Conservation (phyloP, 1,284 basidiomycete genomes). For the Austroboletus niveus region DNA sequence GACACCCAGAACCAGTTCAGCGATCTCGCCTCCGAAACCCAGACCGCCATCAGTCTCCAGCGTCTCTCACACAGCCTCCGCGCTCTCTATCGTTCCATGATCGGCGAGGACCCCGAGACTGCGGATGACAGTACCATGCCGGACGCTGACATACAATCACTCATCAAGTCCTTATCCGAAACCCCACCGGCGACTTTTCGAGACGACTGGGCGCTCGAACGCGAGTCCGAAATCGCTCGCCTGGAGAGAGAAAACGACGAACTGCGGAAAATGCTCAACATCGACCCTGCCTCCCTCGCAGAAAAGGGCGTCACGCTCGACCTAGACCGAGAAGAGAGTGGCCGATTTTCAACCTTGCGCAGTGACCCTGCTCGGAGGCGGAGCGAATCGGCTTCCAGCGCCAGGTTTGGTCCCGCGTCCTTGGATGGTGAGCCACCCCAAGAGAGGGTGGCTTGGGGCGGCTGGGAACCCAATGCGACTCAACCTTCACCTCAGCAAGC, state of each 20-base stretch:
- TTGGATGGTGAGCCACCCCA: conserved; percentile 26
- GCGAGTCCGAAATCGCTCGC: conserved; percentile 79
- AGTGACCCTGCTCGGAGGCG: conserved; percentile 21
- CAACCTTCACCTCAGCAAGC: conserved; percentile 23
- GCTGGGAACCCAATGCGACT: conserved; percentile 29
- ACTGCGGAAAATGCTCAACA: conserved; percentile 70
- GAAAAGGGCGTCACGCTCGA: conserved; percentile 51
- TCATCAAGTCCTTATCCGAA: conserved; percentile 44
- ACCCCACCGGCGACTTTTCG: conserved; percentile 8
- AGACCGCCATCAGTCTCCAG: conserved; percentile 56
- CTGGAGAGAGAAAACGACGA: conserved; percentile 80
- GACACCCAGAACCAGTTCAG: conserved; percentile 62
- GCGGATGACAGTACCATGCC: conserved; percentile 20
- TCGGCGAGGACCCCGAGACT: conserved; percentile 58
- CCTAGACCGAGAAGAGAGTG: conserved; percentile 37
- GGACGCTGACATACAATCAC: conserved; percentile 38
- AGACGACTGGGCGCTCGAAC: conserved; percentile 78
- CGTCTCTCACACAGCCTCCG: conserved; percentile 73
- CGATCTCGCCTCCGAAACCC: conserved; percentile 58
- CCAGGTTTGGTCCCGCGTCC: conserved; percentile 28
- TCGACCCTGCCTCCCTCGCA: conserved; percentile 55
- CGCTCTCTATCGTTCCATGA: conserved; percentile 67
- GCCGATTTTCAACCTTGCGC: conserved; percentile 20
- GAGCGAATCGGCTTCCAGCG: conserved; percentile 26
- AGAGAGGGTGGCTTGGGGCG: conserved; percentile 26